Evolutionary conservation across 228 moss, liverwort and hornwort genomes (phyloP).

Genomic region (Sphagnum fallax): DNA sequence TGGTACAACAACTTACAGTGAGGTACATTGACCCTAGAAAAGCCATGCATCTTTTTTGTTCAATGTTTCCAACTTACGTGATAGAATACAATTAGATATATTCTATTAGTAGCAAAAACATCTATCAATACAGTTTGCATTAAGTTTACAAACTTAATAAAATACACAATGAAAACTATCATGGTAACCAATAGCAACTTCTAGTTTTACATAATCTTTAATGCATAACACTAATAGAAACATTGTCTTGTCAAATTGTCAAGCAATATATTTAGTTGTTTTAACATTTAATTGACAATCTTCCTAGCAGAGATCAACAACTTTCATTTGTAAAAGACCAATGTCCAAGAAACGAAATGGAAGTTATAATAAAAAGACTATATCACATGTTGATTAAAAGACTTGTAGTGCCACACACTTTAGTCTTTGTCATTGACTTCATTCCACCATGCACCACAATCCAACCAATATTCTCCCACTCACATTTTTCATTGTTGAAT

Average conservation of each 20-base stretch:
- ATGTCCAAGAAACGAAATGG: too few species aligned
- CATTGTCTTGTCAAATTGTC: too few species aligned
- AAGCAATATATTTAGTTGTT: too few species aligned
- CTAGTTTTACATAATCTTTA: not conserved
- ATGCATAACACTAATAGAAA: too few species aligned
- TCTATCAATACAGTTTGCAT: not conserved
- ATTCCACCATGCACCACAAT: conserved; percentile 79
- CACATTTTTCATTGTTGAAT: conserved; percentile 87
- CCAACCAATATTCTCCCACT: conserved; percentile 95
- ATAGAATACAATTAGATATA: not conserved
- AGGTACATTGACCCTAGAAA: conserved; percentile 80
- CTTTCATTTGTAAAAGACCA: too few species aligned
- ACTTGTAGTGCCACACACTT: conserved; percentile 92
- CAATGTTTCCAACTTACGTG: conserved; percentile 67
- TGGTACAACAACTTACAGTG: conserved; percentile 34
- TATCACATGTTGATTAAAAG: conserved; percentile 70
- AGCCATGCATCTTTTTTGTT: conserved; percentile 78
- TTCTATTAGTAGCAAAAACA: not conserved
- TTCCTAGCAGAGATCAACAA: too few species aligned
- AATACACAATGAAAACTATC: not conserved
- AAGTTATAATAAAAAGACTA: too few species aligned
- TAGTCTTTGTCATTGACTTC: conserved; percentile 73
- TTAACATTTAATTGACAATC: too few species aligned
- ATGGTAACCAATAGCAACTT: not conserved
- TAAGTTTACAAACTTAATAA: not conserved